Percentiles rank a stretch among this genome's conserved stretches.
These are phyloP conservation scores for Barnettozyma wickerhamii DNA, from an alignment of 805 yeast genomes.

Conservation along the genomic window DNA sequence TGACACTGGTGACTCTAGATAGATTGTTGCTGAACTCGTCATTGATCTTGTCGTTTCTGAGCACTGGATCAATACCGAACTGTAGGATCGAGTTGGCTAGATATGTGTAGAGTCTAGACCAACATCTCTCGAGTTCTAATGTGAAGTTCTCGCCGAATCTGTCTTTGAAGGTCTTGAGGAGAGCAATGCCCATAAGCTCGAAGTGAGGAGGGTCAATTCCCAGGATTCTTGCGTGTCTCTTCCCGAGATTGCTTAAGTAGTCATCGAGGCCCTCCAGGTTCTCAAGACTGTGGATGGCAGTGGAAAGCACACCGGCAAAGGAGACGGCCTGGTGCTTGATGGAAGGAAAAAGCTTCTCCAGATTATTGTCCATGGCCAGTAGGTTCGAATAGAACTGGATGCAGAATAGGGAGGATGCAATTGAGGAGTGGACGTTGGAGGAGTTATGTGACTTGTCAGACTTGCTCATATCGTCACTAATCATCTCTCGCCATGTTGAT, in stretches of 20 bases:
- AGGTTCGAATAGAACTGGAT: constrained; percentile 72
- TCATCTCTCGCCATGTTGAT: constrained; percentile 35
- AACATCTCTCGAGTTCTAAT: constrained; percentile 58
- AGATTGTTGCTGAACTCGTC: constrained; percentile 3
- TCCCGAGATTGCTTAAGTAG: constrained; percentile 60
- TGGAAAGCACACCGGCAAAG: constrained; percentile 72
- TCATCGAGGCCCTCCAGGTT: constrained; percentile 53
- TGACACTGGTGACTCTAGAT: not conserved
- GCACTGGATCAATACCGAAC: constrained; percentile 37
- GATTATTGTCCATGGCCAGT: constrained; percentile 51
- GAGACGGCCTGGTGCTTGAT: constrained; percentile 76
- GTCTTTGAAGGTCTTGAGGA: constrained; percentile 63
- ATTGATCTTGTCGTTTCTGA: constrained; percentile 28
- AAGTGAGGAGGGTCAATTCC: constrained; percentile 68
- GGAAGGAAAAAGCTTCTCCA: constrained; percentile 67
- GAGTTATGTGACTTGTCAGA: constrained; percentile 9
- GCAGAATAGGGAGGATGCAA: constrained; percentile 61
- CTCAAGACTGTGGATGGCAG: constrained; percentile 62
- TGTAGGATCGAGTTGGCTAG: constrained; percentile 64
- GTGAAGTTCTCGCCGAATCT: constrained; percentile 51
- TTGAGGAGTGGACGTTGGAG: constrained; percentile 26
- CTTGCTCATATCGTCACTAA: constrained; percentile 28
- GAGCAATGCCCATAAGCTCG: constrained; percentile 69
- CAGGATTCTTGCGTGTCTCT: constrained; percentile 68
- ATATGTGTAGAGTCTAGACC: constrained; percentile 68